phyloP scores from a whole-genome alignment of 768 basidiomycete species.

The Chalciporus pseudorubinellus region DNA sequence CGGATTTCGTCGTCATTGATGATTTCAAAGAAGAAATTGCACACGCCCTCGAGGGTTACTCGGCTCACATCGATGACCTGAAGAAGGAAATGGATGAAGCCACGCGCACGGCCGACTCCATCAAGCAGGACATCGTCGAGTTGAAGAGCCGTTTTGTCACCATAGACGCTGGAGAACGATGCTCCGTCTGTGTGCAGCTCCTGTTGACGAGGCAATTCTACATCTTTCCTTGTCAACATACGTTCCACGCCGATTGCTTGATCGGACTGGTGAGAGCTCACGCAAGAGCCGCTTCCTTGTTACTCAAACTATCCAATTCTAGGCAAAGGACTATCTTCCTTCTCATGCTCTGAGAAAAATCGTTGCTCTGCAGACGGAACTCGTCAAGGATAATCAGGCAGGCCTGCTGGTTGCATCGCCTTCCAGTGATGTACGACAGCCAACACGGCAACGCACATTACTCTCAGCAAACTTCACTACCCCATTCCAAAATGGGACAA shows the following conservation, averaged over 20 bases:
- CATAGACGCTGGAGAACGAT: conserved; percentile 82
- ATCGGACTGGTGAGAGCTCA: conserved; percentile 76
- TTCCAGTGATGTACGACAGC: conserved; percentile 40
- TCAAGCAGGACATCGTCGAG: conserved; percentile 86
- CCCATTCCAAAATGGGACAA: conserved; percentile 60
- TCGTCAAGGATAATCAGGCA: conserved; percentile 55
- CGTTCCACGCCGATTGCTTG: conserved; percentile 96
- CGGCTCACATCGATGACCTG: conserved; percentile 82
- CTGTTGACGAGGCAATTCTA: conserved; percentile 92
- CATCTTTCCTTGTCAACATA: conserved; percentile 97
- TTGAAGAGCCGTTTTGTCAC: conserved; percentile 90
- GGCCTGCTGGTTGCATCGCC: conserved; percentile 36
- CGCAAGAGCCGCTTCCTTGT: not conserved
- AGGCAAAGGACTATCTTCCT: conserved; percentile 93
- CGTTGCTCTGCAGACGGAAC: conserved; percentile 78
- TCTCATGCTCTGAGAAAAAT: conserved; percentile 81
- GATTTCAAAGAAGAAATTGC: conserved; percentile 99
- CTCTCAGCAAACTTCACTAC: conserved; percentile 71
- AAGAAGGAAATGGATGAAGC: conserved; percentile 97
- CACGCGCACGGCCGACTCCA: conserved; percentile 86
- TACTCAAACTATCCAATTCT: conserved; percentile 3
- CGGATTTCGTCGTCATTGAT: conserved; percentile 98
- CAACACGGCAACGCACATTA: conserved; percentile 58
- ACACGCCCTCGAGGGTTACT: conserved; percentile 91
- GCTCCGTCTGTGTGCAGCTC: conserved; percentile 72